A percentile compares a stretch with the other conserved stretches of the same genome.
These are phyloP conservation scores for Leccinum pachyderme DNA, from an alignment of 1,284 basidiomycete species.

Conservation along the genomic window DNA sequence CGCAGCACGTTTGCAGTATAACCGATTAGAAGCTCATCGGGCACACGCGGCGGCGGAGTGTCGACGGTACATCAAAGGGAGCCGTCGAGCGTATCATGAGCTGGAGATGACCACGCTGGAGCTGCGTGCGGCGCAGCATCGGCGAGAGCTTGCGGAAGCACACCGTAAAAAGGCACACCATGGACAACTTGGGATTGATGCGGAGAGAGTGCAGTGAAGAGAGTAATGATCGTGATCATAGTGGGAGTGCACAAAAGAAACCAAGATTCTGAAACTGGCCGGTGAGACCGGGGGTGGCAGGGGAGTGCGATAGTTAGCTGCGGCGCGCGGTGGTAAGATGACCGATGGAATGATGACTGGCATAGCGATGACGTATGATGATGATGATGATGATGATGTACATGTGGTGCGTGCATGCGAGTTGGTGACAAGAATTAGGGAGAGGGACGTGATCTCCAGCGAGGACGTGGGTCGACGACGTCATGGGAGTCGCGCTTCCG, in stretches of 20 bases:
- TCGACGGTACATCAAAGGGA: conserved; percentile 39
- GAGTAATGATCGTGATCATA: conserved; percentile 25
- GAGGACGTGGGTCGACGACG: conserved; percentile 15
- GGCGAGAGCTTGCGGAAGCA: conserved; percentile 51
- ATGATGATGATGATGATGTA: conserved; percentile 13
- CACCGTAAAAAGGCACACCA: conserved; percentile 61
- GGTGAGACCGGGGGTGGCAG: conserved; percentile 13
- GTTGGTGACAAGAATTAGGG: conserved; percentile 8
- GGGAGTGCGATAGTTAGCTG: conserved; percentile 47
- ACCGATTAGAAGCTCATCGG: conserved; percentile 39
- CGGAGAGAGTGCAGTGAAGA: conserved; percentile 24
- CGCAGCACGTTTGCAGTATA: conserved; percentile 14
- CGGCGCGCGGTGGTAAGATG: conserved; percentile 19
- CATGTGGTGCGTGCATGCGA: conserved; percentile 24
- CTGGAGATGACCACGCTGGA: conserved; percentile 58
- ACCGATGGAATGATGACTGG: no score
- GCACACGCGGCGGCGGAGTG: conserved; percentile 42
- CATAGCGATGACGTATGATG: conserved; percentile 25
- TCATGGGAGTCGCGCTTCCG: conserved; percentile 48
- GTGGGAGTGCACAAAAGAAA: conserved; percentile 72
- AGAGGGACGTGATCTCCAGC: conserved; percentile 20
- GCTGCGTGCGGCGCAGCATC: conserved; percentile 52
- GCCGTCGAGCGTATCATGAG: conserved; percentile 56
- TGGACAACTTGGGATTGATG: conserved; percentile 58
- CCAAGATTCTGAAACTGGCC: conserved; percentile 47